Conservation (phyloP, 352 stramenopile species). For the Blastocystis sp. region DNA sequence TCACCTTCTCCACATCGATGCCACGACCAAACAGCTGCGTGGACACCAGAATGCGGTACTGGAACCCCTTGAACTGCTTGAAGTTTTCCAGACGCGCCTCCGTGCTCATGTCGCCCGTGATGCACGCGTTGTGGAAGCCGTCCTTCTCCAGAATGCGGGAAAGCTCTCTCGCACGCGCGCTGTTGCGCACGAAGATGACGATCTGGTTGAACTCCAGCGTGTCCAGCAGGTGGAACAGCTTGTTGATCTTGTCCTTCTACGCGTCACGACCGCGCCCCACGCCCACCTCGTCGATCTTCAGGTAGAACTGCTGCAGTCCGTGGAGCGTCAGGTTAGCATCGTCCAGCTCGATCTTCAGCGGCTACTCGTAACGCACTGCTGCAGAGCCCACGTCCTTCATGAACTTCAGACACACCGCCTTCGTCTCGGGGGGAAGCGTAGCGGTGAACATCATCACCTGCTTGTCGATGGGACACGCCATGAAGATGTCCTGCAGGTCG, state of each 20-base stretch:
- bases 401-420: slow-evolving; percentile 98
- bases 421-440: slow-evolving; percentile 97
- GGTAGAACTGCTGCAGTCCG: slow-evolving; percentile 99
- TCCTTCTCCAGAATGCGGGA: slow-evolving; percentile 96
- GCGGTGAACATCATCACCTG: slow-evolving; percentile 99
- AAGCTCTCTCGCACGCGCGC: slow-evolving; percentile 90
- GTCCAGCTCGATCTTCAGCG: slow-evolving; percentile 99
- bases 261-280: background rate
- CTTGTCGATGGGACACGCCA: slow-evolving; percentile 97
- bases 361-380: slow-evolving; percentile 77
- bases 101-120: slow-evolving; percentile 90
- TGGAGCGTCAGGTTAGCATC: slow-evolving; percentile 99
- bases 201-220: slow-evolving; percentile 99
- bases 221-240: slow-evolving; percentile 98
- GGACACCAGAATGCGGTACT: slow-evolving; percentile 98
- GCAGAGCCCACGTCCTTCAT: slow-evolving; percentile 79
- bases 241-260: slow-evolving; percentile 94
- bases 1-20: slow-evolving; percentile 99
- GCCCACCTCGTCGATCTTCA: slow-evolving; percentile 92
- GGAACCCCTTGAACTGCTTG: slow-evolving; percentile 99
- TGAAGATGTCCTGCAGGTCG: slow-evolving; percentile 99
- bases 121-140: slow-evolving; percentile 99
- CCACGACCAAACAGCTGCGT: slow-evolving; percentile 99
- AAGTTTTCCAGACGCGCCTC: slow-evolving; percentile 90
- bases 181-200: slow-evolving; percentile 82